Evolutionary conservation across 495 filamentous ascomycete species (phyloP), one percentile per base, ranked within the genome.

Genomic region (Cryomyces minteri): DNA sequence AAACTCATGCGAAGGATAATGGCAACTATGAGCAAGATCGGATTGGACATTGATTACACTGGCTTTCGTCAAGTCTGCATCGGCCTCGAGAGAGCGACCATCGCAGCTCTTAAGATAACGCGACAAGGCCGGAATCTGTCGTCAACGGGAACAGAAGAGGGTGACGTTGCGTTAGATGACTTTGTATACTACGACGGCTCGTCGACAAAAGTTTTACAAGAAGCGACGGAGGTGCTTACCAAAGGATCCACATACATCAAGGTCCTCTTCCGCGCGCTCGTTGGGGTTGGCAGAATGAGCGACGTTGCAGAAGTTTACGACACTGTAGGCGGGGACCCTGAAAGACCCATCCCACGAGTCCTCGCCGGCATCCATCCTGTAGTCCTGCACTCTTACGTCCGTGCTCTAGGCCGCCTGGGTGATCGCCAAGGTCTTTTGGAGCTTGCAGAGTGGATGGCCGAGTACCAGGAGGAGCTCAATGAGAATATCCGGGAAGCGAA

Each of bases 331-430:
- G 9, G 9, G 2, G 40, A 41, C 28, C 9, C 25, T 9, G 8
- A 12, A 12, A 9, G 12, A 12, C 34, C 34, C 9, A 14, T 30
- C n/a, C 47, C 54, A 5, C 47, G 39, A 6, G 40, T 58, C 9
- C 54, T 58, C 10, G 29, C 31, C 11, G 39, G 42, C 4, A 54
- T 54, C 33, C 38, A 37, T n/a, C 48, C 56, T 0, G 43, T 54
- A 0, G 31, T 48, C n/a, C 46, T 65, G 31, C 62, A 65, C 43
- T 48, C 53, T 11, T 62, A 59, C 46, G 49, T 62, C 29, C 62
- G 62, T 25, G 52, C 59, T 5, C 47, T 65, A 6, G 61, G 61
- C 28, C 45, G 55, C 30, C 32, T 58, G 5, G 44, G 40, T 6
- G 58, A 65, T 43, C 51, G 52, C 34, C 48, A 54, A 8, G 61